Percentiles rank a stretch among this genome's conserved stretches.
Evolutionary conservation across 495 filamentous ascomycete species (phyloP).

Genomic region (Pyrenula aspistea): DNA sequence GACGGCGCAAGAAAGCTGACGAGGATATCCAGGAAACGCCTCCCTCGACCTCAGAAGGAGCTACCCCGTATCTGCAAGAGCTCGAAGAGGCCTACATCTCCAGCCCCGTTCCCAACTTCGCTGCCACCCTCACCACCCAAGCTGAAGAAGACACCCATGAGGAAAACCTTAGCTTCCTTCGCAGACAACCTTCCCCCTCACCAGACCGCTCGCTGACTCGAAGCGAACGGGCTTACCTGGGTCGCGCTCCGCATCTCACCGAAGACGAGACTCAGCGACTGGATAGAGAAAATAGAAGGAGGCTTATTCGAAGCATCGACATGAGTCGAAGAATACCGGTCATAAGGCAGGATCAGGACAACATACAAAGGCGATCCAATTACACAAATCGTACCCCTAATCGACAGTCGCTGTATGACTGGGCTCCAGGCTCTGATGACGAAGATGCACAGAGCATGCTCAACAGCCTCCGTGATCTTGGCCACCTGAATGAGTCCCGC

Average conservation of each 20-base stretch:
- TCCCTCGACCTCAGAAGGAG: conserved; percentile 13
- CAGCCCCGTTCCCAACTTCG: conserved; percentile 33
- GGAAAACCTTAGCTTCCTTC: conserved; percentile 48
- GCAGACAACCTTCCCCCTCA: conserved; percentile 7
- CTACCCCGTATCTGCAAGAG: conserved; percentile 18
- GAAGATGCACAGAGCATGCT: conserved; percentile 26
- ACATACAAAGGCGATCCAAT: conserved; percentile 18
- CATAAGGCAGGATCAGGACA: conserved; percentile 18
- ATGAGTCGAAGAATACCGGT: conserved; percentile 32
- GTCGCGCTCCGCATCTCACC: conserved; percentile 18
- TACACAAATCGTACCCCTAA: conserved; percentile 39
- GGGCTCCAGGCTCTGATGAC: conserved; percentile 44
- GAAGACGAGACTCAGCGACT: conserved; percentile 27
- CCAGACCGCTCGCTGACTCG: conserved; percentile 12
- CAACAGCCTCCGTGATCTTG: conserved; percentile 12
- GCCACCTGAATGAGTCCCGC: background rate
- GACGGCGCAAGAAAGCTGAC: background rate
- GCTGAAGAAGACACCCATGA: conserved; percentile 42
- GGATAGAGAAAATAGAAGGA: conserved; percentile 27
- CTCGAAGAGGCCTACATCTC: conserved; percentile 19
- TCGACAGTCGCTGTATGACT: conserved; percentile 42
- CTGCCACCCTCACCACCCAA: conserved; percentile 28
- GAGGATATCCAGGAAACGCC: conserved; percentile 17
- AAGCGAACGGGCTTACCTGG: conserved; percentile 21
- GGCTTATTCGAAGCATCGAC: conserved; percentile 21